Conservation (phyloP, 2,329 filamentous ascomycete species). For the Phoma sp. region DNA sequence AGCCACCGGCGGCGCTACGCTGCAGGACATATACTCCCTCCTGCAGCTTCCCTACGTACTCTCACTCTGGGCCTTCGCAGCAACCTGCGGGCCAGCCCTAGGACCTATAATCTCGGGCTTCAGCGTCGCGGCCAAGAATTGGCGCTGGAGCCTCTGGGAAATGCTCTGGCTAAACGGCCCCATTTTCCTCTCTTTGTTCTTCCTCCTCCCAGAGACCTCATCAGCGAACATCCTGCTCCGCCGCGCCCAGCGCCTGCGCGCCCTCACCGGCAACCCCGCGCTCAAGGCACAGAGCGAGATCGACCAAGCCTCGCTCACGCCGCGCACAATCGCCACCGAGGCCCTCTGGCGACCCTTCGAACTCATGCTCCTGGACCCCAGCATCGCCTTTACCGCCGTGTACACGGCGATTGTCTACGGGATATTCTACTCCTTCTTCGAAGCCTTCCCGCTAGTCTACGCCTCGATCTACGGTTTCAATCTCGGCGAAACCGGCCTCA, state of each 20-base stretch:
- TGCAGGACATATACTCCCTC: constrained; percentile 50
- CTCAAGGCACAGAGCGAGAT: constrained; percentile 82
- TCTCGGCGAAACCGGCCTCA: constrained; percentile 75
- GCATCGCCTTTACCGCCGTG: constrained; percentile 80
- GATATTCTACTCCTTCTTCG: constrained; percentile 77
- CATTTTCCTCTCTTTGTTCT: constrained; percentile 77
- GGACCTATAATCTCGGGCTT: constrained; percentile 73
- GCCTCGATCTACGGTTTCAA: constrained; percentile 78
- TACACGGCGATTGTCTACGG: constrained; percentile 86
- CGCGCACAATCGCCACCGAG: constrained; percentile 56
- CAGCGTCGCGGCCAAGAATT: constrained; percentile 71
- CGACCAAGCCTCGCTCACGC: constrained; percentile 59
- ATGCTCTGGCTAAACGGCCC: constrained; percentile 77
- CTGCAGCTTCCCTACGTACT: constrained; percentile 55
- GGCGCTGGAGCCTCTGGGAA: constrained; percentile 88
- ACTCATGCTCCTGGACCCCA: constrained; percentile 81
- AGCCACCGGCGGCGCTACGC: constrained; percentile 47
- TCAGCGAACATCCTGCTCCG: constrained; percentile 76
- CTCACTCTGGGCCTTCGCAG: constrained; percentile 53
- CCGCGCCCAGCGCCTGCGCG: constrained; percentile 74
- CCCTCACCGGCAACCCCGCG: constrained; percentile 66
- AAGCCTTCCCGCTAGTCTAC: constrained; percentile 71
- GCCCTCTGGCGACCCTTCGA: constrained; percentile 76
- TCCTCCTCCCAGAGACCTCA: constrained; percentile 88
- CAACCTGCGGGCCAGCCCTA: constrained; percentile 68